Evolutionary conservation across 2,329 filamentous ascomycete genomes (phyloP).

Genomic region (Hymenoscyphus infarciens): DNA sequence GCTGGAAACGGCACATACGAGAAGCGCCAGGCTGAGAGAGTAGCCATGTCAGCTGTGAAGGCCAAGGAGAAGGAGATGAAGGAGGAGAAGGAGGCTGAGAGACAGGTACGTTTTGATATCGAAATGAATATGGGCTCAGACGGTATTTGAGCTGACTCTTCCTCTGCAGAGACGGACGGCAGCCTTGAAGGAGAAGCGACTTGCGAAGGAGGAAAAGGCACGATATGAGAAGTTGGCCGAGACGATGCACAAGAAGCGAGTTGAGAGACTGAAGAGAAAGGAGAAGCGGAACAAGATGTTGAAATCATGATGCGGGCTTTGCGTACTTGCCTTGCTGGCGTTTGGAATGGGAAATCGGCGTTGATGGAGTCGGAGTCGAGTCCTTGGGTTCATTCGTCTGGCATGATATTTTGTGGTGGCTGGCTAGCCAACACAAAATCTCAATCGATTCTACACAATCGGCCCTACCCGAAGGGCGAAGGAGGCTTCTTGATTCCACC

Average conservation of each 20-base stretch:
- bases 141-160: constrained; percentile 9
- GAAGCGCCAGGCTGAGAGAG: constrained; percentile 68
- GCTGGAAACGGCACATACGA: constrained; percentile 76
- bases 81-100: constrained; percentile 87
- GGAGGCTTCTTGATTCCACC: not conserved
- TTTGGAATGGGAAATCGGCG: constrained; percentile 19
- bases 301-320: too few relatives aligned
- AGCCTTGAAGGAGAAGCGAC: constrained; percentile 78
- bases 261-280: constrained; percentile 87
- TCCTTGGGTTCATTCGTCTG: not conserved
- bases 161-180: constrained; percentile 64
- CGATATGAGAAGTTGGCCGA: constrained; percentile 90
- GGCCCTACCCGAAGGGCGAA: not conserved
- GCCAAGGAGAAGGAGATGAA: constrained; percentile 94
- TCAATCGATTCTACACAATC: not conserved
- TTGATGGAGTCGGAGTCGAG: constrained; percentile 10
- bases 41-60: constrained; percentile 72
- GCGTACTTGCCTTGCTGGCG: too few relatives aligned
- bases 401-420: constrained; percentile 2
- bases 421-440: not conserved
- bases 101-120: constrained; percentile 57
- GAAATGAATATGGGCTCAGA: not conserved
- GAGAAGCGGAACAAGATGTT: constrained; percentile 93
- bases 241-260: constrained; percentile 95
- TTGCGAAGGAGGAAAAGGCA: constrained; percentile 88